phyloP scores from a whole-genome alignment of 305 asterid genomes.

The Rubia tinctorum region DNA sequence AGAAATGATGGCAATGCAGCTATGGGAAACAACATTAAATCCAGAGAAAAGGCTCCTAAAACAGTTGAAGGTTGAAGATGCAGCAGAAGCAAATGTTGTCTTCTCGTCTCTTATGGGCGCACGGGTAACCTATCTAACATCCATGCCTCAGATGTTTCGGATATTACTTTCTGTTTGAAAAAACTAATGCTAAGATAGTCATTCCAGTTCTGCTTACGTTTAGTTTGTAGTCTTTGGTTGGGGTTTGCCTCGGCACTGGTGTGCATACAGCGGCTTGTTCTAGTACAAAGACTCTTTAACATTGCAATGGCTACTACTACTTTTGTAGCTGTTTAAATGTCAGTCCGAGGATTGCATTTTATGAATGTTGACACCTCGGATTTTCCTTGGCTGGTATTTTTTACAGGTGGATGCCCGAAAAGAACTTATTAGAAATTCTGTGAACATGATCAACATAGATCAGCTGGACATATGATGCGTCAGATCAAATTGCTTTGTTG shows the following conservation, averaged over 20 bases:
- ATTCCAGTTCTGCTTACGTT: background rate
- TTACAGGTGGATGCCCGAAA: constrained; percentile 85
- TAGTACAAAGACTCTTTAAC: background rate
- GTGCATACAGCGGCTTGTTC: background rate
- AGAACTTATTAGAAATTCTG: constrained; percentile 61
- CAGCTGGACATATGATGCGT: constrained; percentile 66
- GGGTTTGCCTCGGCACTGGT: background rate
- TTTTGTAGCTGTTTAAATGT: background rate
- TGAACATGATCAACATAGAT: constrained; percentile 51
- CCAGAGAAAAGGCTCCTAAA: constrained; percentile 80
- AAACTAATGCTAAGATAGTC: background rate
- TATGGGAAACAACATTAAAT: constrained; percentile 94
- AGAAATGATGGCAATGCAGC: constrained; percentile 97
- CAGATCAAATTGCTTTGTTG: background rate
- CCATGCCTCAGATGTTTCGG: background rate
- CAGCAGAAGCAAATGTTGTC: constrained; percentile 81
- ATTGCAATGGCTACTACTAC: background rate
- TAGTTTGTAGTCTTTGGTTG: background rate
- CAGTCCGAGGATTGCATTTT: background rate
- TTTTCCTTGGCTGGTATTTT: constrained; percentile 16
- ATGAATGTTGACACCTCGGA: constrained; percentile 2
- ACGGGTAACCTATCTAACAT: constrained; percentile 45
- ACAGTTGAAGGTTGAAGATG: constrained; percentile 79
- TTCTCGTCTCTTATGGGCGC: constrained; percentile 98
- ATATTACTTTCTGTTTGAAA: background rate